A percentile compares a stretch with the other conserved stretches of the same genome.
phyloP scores from a whole-genome alignment of 1,139 yeast genomes.

The Sugiyamaella grinbergsii region DNA sequence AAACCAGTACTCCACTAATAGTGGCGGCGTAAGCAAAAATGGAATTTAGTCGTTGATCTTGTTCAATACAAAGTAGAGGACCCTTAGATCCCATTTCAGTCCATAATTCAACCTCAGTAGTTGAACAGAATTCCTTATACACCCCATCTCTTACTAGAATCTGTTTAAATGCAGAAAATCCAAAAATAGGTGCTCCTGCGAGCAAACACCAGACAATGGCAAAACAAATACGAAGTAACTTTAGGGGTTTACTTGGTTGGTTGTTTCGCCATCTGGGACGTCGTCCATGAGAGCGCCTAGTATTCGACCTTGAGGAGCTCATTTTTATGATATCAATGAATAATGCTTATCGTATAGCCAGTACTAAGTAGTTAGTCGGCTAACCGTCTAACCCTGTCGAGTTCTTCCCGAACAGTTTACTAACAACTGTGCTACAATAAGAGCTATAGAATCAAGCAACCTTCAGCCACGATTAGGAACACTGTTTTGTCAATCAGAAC shows the following conservation, averaged over 20 bases:
- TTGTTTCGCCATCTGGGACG: conserved; percentile 4
- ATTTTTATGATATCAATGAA: no score
- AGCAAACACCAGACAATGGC: conserved; percentile 84
- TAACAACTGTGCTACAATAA: no score
- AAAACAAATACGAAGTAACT: conserved; percentile 57
- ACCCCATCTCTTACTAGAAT: conserved; percentile 7
- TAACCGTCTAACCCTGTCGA: no score
- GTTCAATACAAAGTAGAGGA: conserved; percentile 10
- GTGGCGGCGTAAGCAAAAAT: conserved; percentile 16
- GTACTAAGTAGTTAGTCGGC: no score
- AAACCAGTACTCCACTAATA: conserved; percentile 9
- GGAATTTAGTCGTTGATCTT: conserved; percentile 13
- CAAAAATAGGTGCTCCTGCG: conserved; percentile 89
- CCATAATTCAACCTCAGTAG: conserved; percentile 8
- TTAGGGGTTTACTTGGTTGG: conserved; percentile 2
- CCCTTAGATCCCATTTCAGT: conserved; percentile 3
- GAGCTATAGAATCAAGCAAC: no score
- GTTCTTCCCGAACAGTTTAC: no score
- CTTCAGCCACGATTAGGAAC: no score
- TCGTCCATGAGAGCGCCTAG: not conserved
- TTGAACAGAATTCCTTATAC: conserved; percentile 13
- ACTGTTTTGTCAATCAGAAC: no score
- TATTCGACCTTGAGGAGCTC: not conserved
- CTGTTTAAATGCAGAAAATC: conserved; percentile 20
- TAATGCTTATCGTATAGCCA: no score